These are phyloP conservation scores for Mycena rosella DNA, from an alignment of 768 basidiomycete species.

Conservation along the genomic window DNA sequence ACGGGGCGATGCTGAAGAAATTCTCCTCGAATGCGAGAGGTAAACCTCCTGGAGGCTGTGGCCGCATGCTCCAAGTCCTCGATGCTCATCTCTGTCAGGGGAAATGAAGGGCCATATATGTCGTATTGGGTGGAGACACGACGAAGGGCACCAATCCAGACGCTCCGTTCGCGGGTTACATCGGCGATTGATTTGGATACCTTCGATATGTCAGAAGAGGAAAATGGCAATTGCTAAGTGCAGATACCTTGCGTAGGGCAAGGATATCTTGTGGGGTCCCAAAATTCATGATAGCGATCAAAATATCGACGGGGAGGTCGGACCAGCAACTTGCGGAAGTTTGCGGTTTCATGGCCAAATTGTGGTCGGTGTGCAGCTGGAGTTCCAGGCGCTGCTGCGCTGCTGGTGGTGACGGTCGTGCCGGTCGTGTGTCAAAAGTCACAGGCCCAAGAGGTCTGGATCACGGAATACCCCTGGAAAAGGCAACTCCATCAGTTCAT, in stretches of 20 bases:
- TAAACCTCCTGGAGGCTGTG: conserved; percentile 22
- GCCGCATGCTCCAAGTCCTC: conserved; percentile 22
- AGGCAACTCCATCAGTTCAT: too few relatives aligned
- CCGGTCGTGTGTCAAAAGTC: too few relatives aligned
- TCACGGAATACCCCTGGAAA: too few relatives aligned
- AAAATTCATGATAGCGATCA: conserved; percentile 3
- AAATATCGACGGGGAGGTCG: conserved; percentile 8
- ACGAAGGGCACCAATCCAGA: conserved; percentile 28
- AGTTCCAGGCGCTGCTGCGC: too few relatives aligned
- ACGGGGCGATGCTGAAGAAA: background rate
- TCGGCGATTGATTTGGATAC: conserved; percentile 9
- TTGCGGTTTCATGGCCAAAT: too few relatives aligned
- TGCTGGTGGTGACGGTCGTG: too few relatives aligned
- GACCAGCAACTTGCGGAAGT: too few relatives aligned
- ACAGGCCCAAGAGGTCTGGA: too few relatives aligned
- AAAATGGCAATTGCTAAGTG: background rate
- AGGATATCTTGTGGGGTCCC: conserved; percentile 11
- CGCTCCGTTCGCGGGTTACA: conserved; percentile 17
- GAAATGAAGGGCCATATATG: conserved; percentile 26
- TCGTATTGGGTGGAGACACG: conserved; percentile 17
- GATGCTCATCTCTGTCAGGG: conserved; percentile 2
- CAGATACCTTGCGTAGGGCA: conserved; percentile 12
- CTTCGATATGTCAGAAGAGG: background rate
- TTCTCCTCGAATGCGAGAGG: conserved; percentile 5
- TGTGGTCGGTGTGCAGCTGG: too few relatives aligned